Conservation (phyloP, 352 stramenopile genomes). For the Phytopythium delawarense region DNA sequence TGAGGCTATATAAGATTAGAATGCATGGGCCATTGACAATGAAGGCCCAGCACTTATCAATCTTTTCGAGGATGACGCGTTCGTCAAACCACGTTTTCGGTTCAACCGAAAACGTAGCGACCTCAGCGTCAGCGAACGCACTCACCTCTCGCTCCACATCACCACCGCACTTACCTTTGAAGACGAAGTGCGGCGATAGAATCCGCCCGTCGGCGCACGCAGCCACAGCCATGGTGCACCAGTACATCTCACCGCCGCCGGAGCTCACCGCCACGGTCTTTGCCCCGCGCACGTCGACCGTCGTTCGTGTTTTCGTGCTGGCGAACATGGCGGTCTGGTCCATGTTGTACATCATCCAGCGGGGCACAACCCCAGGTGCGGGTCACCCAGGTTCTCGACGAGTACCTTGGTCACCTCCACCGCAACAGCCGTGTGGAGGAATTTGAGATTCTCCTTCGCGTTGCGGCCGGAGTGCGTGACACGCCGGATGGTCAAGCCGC, state of each 20-base stretch:
- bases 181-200: background rate
- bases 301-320: background rate
- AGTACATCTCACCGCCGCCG: constrained; percentile 6
- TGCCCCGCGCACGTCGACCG: background rate
- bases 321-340: constrained; percentile 2
- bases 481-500: too few species aligned
- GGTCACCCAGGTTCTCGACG: too few species aligned
- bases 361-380: too few species aligned
- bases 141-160: background rate
- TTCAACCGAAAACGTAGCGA: background rate
- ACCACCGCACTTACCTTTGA: background rate
- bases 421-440: too few species aligned
- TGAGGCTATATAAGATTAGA: background rate
- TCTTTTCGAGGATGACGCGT: background rate
- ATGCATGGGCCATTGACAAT: background rate
- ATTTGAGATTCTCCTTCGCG: too few species aligned
- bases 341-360: background rate
- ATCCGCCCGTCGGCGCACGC: background rate
- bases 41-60: background rate
- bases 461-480: too few species aligned
- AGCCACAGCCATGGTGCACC: background rate
- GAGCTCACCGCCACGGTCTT: background rate
- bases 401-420: too few species aligned
- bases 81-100: background rate
- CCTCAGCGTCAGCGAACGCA: background rate